phyloP scores from a whole-genome alignment of 2,329 filamentous ascomycete genomes.

The Fusarium sambucinum region DNA sequence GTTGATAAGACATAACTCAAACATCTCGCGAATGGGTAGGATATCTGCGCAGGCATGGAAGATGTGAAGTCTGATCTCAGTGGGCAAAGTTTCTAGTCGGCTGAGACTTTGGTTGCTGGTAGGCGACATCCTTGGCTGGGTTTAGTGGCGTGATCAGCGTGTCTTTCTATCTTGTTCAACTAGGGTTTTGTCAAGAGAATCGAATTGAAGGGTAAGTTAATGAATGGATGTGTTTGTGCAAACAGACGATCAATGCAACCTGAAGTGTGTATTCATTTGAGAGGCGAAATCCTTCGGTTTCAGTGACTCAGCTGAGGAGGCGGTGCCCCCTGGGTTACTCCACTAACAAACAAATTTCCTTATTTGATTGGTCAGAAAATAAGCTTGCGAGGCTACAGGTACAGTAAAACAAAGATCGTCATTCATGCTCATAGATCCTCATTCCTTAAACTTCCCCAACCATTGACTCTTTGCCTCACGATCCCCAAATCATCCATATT shows the following conservation, averaged over 20 bases:
- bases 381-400: neutral
- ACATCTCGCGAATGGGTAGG: neutral
- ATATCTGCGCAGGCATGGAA: neutral
- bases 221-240: neutral
- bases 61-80: constrained; percentile 7
- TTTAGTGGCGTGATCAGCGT: neutral
- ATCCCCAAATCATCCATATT: constrained; percentile 31
- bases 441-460: constrained; percentile 14
- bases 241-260: neutral
- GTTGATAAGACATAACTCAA: neutral
- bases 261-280: no score
- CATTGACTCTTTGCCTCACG: constrained; percentile 19
- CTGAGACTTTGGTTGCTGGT: rapidly evolving
- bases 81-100: neutral
- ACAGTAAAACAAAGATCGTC: neutral
- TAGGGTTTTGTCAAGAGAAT: rapidly evolving
- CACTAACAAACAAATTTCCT: rapidly evolving
- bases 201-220: neutral
- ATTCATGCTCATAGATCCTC: neutral
- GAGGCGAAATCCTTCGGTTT: neutral
- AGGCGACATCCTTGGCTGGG: neutral
- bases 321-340: neutral
- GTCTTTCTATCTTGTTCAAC: neutral
- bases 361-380: neutral
- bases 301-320: neutral